Evolutionary conservation across 805 yeast species (phyloP).

Genomic region (Myxozyma geophila): DNA sequence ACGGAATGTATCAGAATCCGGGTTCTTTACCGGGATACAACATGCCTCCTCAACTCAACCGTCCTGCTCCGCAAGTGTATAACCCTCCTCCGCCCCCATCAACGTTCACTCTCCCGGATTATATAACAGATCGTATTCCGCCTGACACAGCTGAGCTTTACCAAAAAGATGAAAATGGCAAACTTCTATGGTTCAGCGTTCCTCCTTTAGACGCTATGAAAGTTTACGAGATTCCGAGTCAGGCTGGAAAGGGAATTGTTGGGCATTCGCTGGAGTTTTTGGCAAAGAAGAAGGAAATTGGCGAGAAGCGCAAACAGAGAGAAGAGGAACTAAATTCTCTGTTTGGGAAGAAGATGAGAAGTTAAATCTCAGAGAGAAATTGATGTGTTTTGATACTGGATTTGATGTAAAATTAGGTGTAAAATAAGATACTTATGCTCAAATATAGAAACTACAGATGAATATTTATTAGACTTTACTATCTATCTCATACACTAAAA

Average conservation of each 20-base stretch:
- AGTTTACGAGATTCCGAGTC: slow-evolving; percentile 4
- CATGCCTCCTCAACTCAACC: slow-evolving; percentile 19
- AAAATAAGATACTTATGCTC: background rate
- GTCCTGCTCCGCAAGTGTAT: slow-evolving; percentile 33
- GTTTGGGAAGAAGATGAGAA: slow-evolving; percentile 11
- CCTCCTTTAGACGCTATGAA: slow-evolving; percentile 39
- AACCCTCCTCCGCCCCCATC: slow-evolving; percentile 45
- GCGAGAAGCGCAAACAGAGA: slow-evolving; percentile 30
- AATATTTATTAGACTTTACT: too few species aligned
- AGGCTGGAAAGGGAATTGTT: slow-evolving; percentile 20
- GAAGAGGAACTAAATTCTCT: slow-evolving; percentile 17
- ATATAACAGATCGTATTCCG: slow-evolving; percentile 36
- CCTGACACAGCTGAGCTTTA: slow-evolving; percentile 35
- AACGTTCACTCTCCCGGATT: slow-evolving; percentile 45
- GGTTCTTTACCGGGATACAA: slow-evolving; percentile 3
- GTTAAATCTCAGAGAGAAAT: background rate
- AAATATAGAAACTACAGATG: too few species aligned
- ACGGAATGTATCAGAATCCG: slow-evolving; percentile 7
- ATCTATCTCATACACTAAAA: too few species aligned
- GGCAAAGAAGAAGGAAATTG: slow-evolving; percentile 21
- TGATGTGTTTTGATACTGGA: background rate
- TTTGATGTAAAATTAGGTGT: background rate
- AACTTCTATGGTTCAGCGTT: slow-evolving; percentile 39
- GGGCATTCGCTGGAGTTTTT: slow-evolving; percentile 33
- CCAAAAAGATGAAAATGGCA: slow-evolving; percentile 35